Conservation (phyloP, 768 basidiomycete species). For the Suillus luteus region DNA sequence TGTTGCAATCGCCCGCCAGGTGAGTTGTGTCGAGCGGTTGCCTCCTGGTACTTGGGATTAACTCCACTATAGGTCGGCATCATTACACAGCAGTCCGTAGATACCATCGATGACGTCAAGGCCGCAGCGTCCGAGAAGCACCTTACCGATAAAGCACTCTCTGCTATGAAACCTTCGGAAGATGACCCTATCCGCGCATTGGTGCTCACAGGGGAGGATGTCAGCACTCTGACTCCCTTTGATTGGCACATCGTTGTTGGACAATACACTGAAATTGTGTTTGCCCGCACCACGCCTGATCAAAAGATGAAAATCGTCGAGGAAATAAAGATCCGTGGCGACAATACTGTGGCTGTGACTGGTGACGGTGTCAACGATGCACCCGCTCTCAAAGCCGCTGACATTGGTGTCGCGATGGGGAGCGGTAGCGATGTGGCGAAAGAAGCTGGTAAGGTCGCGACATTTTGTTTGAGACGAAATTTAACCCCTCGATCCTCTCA, state of each 20-base stretch:
- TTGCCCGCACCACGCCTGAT: constrained; percentile 56
- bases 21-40: constrained; percentile 26
- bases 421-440: constrained; percentile 54
- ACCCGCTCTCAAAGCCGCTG: constrained; percentile 51
- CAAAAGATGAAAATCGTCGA: constrained; percentile 61
- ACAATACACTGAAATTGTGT: constrained; percentile 46
- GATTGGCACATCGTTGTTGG: constrained; percentile 45
- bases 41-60: constrained; percentile 7
- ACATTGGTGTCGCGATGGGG: constrained; percentile 59
- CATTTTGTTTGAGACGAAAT: neutral
- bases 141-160: constrained; percentile 17
- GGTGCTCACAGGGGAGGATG: constrained; percentile 47
- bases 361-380: constrained; percentile 63
- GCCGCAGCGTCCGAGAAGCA: constrained; percentile 19
- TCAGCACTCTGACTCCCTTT: constrained; percentile 34
- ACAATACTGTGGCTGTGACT: constrained; percentile 52
- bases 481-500: constrained; percentile 13
- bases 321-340: constrained; percentile 48
- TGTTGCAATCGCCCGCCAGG: constrained; percentile 49
- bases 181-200: constrained; percentile 42
- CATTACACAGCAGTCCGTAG: constrained; percentile 40
- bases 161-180: constrained; percentile 37
- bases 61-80: constrained; percentile 40
- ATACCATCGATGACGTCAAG: constrained; percentile 35
- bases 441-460: constrained; percentile 46